These are phyloP conservation scores for Pelargonium myrrhifolium DNA, from an alignment of 441 rosid species.

Conservation along the genomic window DNA sequence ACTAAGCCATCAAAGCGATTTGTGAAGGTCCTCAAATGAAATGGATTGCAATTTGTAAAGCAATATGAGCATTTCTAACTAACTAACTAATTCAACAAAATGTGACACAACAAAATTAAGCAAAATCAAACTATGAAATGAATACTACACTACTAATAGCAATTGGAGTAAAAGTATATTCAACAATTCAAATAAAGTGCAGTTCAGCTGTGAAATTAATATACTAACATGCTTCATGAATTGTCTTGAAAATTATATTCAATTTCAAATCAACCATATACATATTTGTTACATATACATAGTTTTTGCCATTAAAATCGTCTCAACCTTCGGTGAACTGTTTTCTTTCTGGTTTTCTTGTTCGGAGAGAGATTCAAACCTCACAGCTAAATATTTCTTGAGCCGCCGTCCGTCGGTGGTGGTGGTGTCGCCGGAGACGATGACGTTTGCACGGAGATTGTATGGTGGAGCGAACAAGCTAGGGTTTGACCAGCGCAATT, in stretches of 20 bases:
- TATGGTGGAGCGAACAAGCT: constrained; percentile 1
- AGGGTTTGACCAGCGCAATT: constrained; percentile 1
- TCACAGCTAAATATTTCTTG: too few relatives aligned
- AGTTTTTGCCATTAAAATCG: background rate
- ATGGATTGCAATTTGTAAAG: background rate
- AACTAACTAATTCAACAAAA: background rate
- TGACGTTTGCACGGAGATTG: background rate
- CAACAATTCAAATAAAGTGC: background rate
- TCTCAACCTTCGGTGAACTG: background rate
- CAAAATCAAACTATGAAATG: background rate
- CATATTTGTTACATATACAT: background rate
- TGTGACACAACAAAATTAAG: background rate
- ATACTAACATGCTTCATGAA: background rate
- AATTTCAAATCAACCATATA: background rate
- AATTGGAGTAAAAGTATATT: too few relatives aligned
- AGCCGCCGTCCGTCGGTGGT: background rate
- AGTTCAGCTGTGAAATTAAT: background rate
- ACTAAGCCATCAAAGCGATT: background rate
- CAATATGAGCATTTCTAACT: background rate
- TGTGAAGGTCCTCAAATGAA: background rate
- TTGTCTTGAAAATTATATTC: background rate
- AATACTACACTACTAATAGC: background rate
- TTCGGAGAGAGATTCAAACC: too few relatives aligned
- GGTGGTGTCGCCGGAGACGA: background rate
- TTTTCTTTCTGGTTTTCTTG: background rate